Conservation (phyloP, 2,329 filamentous ascomycete genomes). For the Colletotrichum sojae region DNA sequence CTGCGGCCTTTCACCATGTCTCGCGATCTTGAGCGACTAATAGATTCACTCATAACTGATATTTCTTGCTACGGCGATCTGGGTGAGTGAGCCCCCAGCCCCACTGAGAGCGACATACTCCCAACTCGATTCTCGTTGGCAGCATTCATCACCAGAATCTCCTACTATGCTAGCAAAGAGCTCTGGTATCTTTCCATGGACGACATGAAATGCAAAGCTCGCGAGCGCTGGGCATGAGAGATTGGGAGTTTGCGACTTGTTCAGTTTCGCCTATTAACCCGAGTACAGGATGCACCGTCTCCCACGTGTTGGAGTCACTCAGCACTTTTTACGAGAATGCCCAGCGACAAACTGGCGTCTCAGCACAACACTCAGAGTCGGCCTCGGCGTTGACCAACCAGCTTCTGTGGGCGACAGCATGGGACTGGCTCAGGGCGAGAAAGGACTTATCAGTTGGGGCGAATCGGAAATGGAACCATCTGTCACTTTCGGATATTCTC, state of each 20-base stretch:
- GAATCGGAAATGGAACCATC: conserved; percentile 42
- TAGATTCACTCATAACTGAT: conserved; percentile 41
- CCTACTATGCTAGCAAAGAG: too few species aligned
- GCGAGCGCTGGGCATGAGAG: background rate
- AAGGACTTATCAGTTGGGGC: conserved; percentile 44
- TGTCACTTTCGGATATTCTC: conserved; percentile 41
- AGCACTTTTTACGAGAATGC: conserved; percentile 30
- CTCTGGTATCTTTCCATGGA: background rate
- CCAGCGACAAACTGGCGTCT: conserved; percentile 12
- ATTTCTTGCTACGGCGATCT: conserved; percentile 42
- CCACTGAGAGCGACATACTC: background rate
- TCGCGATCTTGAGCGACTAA: conserved; percentile 40
- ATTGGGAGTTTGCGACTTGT: background rate
- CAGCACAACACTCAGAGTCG: background rate
- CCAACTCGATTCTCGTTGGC: background rate
- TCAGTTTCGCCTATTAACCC: conserved; percentile 12
- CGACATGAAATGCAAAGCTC: background rate
- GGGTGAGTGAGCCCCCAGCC: conserved; percentile 32
- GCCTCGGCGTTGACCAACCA: conserved; percentile 15
- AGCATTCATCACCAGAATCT: background rate
- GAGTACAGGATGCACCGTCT: conserved; percentile 38
- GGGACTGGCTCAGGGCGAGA: conserved; percentile 44
- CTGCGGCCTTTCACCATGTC: conserved; percentile 28
- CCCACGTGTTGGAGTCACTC: conserved; percentile 35
- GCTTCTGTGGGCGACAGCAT: conserved; percentile 40